phyloP scores from a whole-genome alignment of 1,284 basidiomycete genomes.

The Coriolopsis trogii region DNA sequence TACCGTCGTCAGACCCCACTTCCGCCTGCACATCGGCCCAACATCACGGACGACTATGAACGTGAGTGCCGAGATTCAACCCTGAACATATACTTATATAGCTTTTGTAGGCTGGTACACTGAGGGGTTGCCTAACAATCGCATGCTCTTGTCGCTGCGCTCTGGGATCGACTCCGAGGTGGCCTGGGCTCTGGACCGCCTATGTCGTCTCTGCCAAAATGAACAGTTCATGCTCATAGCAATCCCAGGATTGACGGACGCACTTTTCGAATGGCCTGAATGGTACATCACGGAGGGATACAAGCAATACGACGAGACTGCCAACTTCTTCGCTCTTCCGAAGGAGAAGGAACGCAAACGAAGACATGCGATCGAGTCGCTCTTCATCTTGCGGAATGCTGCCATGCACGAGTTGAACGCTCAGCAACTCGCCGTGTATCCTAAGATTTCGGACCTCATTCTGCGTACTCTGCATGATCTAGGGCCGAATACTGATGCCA shows the following conservation, averaged over 20 bases:
- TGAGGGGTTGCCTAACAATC: slow-evolving; percentile 69
- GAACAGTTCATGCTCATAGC: slow-evolving; percentile 70
- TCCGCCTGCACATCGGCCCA: slow-evolving; percentile 39
- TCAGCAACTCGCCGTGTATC: slow-evolving; percentile 56
- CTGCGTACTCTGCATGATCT: slow-evolving; percentile 60
- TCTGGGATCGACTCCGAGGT: slow-evolving; percentile 78
- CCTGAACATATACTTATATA: not conserved
- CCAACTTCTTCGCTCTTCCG: slow-evolving; percentile 56
- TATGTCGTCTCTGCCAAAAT: slow-evolving; percentile 74
- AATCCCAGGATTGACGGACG: slow-evolving; percentile 77
- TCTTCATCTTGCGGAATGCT: slow-evolving; percentile 79
- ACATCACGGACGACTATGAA: slow-evolving; percentile 75
- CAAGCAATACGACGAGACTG: slow-evolving; percentile 41
- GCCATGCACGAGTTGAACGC: slow-evolving; percentile 68
- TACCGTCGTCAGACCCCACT: slow-evolving; percentile 21
- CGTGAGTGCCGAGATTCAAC: slow-evolving; percentile 46
- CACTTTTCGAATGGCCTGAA: slow-evolving; percentile 80
- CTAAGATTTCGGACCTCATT: slow-evolving; percentile 63
- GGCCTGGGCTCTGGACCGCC: slow-evolving; percentile 79
- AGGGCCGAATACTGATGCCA: slow-evolving; percentile 56
- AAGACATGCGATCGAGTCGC: slow-evolving; percentile 72
- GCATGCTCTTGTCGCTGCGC: slow-evolving; percentile 79
- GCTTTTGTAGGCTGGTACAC: slow-evolving; percentile 73
- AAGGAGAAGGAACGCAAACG: slow-evolving; percentile 54
- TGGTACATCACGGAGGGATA: slow-evolving; percentile 68